A percentile compares a stretch with the other conserved stretches of the same genome.
Evolutionary conservation across 768 basidiomycete species (phyloP).

Genomic region (Scleroderma bovista): DNA sequence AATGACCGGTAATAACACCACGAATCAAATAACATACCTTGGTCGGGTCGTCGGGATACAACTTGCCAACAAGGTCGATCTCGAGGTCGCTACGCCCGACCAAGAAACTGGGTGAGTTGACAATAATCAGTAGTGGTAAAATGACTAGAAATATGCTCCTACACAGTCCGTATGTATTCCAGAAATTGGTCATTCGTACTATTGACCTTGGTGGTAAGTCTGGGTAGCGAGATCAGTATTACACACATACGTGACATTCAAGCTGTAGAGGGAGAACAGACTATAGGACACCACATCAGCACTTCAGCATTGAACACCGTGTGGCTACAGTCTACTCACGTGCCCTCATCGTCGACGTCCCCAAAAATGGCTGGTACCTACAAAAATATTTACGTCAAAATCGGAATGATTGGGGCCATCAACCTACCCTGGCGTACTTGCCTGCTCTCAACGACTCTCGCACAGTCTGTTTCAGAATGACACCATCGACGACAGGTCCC

Average conservation of each 20-base stretch:
- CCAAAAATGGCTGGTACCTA: constrained; percentile 29
- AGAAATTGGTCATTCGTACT: constrained; percentile 8
- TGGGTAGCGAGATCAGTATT: neutral
- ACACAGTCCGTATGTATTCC: constrained; percentile 6
- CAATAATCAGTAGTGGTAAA: neutral
- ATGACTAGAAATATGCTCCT: neutral
- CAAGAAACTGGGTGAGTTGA: neutral
- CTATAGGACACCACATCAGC: constrained; percentile 3
- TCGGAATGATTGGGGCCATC: neutral
- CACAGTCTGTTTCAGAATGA: constrained; percentile 1
- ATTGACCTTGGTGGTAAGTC: neutral
- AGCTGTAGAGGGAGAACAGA: constrained; percentile 5
- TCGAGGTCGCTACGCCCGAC: neutral
- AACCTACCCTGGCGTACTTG: constrained; percentile 1
- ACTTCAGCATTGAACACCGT: neutral
- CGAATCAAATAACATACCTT: neutral
- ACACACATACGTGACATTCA: constrained; percentile 21
- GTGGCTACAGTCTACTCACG: constrained; percentile 23
- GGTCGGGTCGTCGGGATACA: constrained; percentile 3
- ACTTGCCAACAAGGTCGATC: constrained; percentile 1
- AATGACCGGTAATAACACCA: neutral
- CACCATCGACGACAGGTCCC: constrained; percentile 2
- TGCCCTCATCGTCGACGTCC: constrained; percentile 37
- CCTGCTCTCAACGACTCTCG: constrained; percentile 1
- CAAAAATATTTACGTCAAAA: neutral